phyloP scores from a whole-genome alignment of 2,329 filamentous ascomycete species.

The Fusarium solani-melongenae region DNA sequence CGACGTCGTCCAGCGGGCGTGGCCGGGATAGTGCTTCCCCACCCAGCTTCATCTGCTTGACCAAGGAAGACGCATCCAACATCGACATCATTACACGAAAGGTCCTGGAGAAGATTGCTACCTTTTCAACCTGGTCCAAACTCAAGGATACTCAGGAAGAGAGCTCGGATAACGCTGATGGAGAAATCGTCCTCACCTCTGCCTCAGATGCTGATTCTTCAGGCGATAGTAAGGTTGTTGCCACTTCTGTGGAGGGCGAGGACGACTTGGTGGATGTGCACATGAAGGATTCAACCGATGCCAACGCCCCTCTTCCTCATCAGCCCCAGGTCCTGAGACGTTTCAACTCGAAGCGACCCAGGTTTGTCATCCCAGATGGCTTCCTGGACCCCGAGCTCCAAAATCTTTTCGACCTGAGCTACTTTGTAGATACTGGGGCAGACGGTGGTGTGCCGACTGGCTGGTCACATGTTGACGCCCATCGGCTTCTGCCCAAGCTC shows the following conservation, averaged over 20 bases:
- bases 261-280: constrained; percentile 92
- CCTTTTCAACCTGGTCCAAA: constrained; percentile 77
- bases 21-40: constrained; percentile 50
- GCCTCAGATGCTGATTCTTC: constrained; percentile 73
- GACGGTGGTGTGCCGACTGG: constrained; percentile 75
- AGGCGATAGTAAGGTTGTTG: constrained; percentile 76
- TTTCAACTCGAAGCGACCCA: constrained; percentile 63
- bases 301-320: constrained; percentile 24
- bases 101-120: constrained; percentile 78
- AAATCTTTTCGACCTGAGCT: constrained; percentile 81
- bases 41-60: constrained; percentile 81
- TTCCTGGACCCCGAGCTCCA: constrained; percentile 73
- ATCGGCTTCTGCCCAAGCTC: constrained; percentile 66
- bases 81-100: constrained; percentile 83
- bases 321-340: constrained; percentile 51
- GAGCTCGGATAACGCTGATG: constrained; percentile 67
- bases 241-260: constrained; percentile 85
- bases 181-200: constrained; percentile 75
- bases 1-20: constrained; percentile 45
- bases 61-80: constrained; percentile 73
- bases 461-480: constrained; percentile 71
- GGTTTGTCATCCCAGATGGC: constrained; percentile 62
- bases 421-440: constrained; percentile 61
- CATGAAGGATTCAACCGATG: constrained; percentile 73
- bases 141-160: constrained; percentile 64